These are phyloP conservation scores for Protea cynaroides DNA, from an alignment of 164 flowering plant species.

Conservation along the genomic window DNA sequence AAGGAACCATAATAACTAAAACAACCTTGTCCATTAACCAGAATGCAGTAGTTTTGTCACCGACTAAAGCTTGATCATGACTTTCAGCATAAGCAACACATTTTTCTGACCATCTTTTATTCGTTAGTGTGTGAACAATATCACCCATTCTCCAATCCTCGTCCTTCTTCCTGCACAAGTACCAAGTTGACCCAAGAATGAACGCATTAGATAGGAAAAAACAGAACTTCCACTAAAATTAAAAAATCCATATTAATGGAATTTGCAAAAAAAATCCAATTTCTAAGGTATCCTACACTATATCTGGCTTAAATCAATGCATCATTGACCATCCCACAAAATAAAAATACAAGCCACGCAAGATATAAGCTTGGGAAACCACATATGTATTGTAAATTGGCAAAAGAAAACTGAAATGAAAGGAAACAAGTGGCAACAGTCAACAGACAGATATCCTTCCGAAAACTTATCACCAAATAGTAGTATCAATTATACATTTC, in stretches of 20 bases:
- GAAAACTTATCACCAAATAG: too few relatives aligned
- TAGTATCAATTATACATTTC: too few relatives aligned
- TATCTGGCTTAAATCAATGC: too few relatives aligned
- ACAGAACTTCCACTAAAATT: neutral
- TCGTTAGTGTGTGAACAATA: slow-evolving; percentile 78
- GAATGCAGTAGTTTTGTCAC: slow-evolving; percentile 98
- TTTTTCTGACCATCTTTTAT: slow-evolving; percentile 94
- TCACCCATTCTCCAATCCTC: slow-evolving; percentile 97
- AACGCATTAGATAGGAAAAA: neutral
- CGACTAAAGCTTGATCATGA: slow-evolving; percentile 99
- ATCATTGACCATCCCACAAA: too few relatives aligned
- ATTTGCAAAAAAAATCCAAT: neutral
- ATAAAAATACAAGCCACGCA: too few relatives aligned
- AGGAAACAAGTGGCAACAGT: neutral
- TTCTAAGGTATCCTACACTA: too few relatives aligned
- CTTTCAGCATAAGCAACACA: slow-evolving; percentile 97
- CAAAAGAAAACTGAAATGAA: neutral
- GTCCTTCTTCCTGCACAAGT: slow-evolving; percentile 61
- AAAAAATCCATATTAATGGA: neutral
- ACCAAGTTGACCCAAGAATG: neutral
- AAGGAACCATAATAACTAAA: neutral
- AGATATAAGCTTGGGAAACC: neutral
- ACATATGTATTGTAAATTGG: neutral
- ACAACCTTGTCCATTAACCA: slow-evolving; percentile 99
- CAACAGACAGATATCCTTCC: too few relatives aligned